Percentiles rank a stretch among this genome's conserved stretches.
phyloP scores from a whole-genome alignment of 306 rosid genomes.

The Alnus glutinosa region DNA sequence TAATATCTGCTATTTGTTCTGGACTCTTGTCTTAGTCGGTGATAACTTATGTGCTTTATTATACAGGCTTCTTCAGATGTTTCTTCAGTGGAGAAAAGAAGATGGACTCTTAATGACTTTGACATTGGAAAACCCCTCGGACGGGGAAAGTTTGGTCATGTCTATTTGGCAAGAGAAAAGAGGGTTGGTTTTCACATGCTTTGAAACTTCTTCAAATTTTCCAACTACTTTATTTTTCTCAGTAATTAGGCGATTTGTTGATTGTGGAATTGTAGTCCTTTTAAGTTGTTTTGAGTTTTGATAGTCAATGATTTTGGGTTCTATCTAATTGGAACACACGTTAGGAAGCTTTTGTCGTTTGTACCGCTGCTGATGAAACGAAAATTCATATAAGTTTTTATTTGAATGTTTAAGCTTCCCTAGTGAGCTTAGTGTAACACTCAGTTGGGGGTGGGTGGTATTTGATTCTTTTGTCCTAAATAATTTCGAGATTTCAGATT shows the following conservation, averaged over 20 bases:
- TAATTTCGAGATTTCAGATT: neutral
- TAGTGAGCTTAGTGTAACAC: neutral
- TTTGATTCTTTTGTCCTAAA: neutral
- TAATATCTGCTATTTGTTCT: neutral
- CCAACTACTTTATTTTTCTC: neutral
- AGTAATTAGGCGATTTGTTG: neutral
- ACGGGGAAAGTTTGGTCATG: conserved; percentile 98
- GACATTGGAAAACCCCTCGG: conserved; percentile 98
- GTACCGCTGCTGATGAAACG: neutral
- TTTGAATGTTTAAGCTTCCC: neutral
- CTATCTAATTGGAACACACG: neutral
- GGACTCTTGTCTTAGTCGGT: neutral
- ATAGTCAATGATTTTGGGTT: neutral
- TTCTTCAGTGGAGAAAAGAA: conserved; percentile 63
- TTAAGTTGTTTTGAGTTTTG: neutral
- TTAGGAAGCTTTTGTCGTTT: neutral
- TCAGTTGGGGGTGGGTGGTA: neutral
- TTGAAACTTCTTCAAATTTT: neutral
- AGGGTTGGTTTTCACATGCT: conserved; percentile 46
- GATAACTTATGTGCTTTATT: conserved; percentile 22
- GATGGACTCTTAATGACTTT: conserved; percentile 92
- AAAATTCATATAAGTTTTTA: neutral
- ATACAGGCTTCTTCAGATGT: conserved; percentile 58
- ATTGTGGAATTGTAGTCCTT: neutral
- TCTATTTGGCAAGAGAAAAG: conserved; percentile 96